Percentiles rank a stretch among this genome's conserved stretches.
Evolutionary conservation across 306 rosid species (phyloP).

Genomic region (Hippophae rhamnoides): DNA sequence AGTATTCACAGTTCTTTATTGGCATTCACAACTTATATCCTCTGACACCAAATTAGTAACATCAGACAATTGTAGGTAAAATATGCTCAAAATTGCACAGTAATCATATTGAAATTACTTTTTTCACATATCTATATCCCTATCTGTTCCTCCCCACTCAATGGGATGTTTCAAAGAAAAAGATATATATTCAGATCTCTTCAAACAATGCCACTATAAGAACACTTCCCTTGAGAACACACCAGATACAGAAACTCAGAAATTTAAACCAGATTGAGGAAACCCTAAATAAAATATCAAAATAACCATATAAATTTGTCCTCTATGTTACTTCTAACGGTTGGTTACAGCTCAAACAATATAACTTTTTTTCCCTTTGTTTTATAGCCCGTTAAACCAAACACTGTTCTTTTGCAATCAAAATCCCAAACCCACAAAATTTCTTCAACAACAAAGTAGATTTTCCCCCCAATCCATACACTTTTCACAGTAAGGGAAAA

Average conservation of each 20-base stretch:
- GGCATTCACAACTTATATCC: slow-evolving; percentile 3
- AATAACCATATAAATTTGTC: slow-evolving; percentile 1
- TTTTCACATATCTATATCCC: not conserved
- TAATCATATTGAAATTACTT: too few relatives aligned
- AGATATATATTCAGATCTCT: slow-evolving; percentile 5
- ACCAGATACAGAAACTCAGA: slow-evolving; percentile 1
- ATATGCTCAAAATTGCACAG: too few relatives aligned
- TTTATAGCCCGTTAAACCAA: slow-evolving; percentile 9
- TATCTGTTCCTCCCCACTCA: slow-evolving; percentile 16
- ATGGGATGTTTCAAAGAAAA: slow-evolving; percentile 10
- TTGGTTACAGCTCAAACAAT: slow-evolving; percentile 23
- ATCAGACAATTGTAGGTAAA: not conserved
- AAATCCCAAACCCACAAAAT: slow-evolving; percentile 24
- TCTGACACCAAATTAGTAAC: slow-evolving; percentile 13
- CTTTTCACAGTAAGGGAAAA: not conserved
- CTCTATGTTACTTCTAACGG: slow-evolving; percentile 8
- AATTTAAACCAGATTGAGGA: too few relatives aligned
- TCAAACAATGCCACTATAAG: slow-evolving; percentile 15
- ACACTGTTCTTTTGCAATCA: slow-evolving; percentile 17
- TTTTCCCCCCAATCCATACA: not conserved
- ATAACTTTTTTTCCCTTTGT: slow-evolving; percentile 10
- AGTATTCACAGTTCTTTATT: not conserved
- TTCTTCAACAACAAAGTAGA: slow-evolving; percentile 19
- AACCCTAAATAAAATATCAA: too few relatives aligned
- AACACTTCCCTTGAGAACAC: slow-evolving; percentile 15